Evolutionary conservation across 768 basidiomycete genomes (phyloP).

Genomic region (Cystobasidium onofrii): DNA sequence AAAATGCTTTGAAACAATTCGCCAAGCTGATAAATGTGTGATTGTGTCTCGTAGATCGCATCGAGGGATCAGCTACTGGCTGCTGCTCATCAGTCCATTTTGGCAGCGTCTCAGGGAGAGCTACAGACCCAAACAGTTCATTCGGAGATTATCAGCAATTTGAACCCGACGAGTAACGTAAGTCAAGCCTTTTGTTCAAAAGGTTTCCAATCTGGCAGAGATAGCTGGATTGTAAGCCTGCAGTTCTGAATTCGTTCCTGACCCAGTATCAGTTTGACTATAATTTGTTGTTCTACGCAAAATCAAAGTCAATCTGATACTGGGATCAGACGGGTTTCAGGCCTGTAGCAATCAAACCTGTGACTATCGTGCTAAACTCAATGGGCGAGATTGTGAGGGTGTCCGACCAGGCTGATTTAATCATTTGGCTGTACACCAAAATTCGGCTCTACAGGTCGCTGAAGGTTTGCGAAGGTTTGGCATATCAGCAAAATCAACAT

Average conservation of each 20-base stretch:
- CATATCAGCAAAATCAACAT: conserved; percentile 1
- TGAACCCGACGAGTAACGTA: conserved; percentile 83
- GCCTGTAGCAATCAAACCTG: too few relatives aligned
- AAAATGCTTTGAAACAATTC: too few relatives aligned
- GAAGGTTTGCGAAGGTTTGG: conserved; percentile 26
- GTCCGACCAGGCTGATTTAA: too few relatives aligned
- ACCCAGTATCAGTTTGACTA: too few relatives aligned
- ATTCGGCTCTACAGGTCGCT: background rate
- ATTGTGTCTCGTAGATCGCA: conserved; percentile 56
- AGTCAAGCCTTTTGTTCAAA: conserved; percentile 31
- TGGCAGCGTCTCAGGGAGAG: conserved; percentile 55
- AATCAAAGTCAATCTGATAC: too few relatives aligned
- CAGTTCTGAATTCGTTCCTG: too few relatives aligned
- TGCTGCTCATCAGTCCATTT: conserved; percentile 70
- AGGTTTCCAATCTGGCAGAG: background rate
- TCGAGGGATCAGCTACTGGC: conserved; percentile 73
- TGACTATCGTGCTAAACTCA: too few relatives aligned
- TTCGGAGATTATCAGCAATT: conserved; percentile 77
- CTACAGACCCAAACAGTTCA: conserved; percentile 80
- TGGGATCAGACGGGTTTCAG: too few relatives aligned
- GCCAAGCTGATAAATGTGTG: too few relatives aligned
- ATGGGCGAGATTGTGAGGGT: too few relatives aligned
- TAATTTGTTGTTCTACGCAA: too few relatives aligned
- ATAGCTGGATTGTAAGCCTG: too few relatives aligned
- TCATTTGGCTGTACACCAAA: background rate